Percentiles rank a stretch among this genome's conserved stretches.
These are phyloP conservation scores for Spergularia marina DNA, from an alignment of 148 eudicot genomes.

Conservation along the genomic window DNA sequence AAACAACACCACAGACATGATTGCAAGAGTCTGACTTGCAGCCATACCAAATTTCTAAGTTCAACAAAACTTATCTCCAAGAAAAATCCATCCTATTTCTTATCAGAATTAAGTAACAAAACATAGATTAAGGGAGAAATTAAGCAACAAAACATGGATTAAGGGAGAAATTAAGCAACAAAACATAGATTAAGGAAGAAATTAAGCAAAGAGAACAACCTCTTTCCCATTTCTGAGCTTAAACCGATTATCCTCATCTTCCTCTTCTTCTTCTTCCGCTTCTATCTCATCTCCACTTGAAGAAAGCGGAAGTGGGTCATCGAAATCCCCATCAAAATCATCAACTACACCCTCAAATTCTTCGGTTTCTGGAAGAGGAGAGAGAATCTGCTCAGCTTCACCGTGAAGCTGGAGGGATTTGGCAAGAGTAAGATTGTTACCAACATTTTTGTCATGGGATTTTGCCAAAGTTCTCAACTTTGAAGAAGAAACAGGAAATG, in stretches of 20 bases:
- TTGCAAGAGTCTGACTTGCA: too few species aligned
- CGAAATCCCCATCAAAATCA: slow-evolving; percentile 18
- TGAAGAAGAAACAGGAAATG: slow-evolving; percentile 11
- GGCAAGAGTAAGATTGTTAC: slow-evolving; percentile 15
- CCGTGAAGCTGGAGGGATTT: slow-evolving; percentile 44
- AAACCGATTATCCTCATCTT: slow-evolving; percentile 46
- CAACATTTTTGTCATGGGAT: slow-evolving; percentile 15
- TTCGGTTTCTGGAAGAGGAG: slow-evolving; percentile 18
- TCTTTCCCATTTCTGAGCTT: slow-evolving; percentile 73
- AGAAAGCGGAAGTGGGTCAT: slow-evolving; percentile 16
- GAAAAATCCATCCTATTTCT: background rate
- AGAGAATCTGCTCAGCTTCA: slow-evolving; percentile 38
- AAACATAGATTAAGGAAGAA: background rate
- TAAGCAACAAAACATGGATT: background rate
- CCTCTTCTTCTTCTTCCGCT: slow-evolving; percentile 30
- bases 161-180: background rate
- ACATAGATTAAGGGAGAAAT: background rate
- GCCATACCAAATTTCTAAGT: background rate
- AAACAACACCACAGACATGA: too few species aligned
- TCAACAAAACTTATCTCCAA: background rate
- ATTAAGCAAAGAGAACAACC: slow-evolving; percentile 33
- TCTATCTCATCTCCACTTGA: background rate
- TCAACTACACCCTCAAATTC: slow-evolving; percentile 7
- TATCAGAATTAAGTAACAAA: background rate
- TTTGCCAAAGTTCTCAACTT: slow-evolving; percentile 23